phyloP scores from a whole-genome alignment of 2,329 filamentous ascomycete species.

The Penicillium frequentans region DNA sequence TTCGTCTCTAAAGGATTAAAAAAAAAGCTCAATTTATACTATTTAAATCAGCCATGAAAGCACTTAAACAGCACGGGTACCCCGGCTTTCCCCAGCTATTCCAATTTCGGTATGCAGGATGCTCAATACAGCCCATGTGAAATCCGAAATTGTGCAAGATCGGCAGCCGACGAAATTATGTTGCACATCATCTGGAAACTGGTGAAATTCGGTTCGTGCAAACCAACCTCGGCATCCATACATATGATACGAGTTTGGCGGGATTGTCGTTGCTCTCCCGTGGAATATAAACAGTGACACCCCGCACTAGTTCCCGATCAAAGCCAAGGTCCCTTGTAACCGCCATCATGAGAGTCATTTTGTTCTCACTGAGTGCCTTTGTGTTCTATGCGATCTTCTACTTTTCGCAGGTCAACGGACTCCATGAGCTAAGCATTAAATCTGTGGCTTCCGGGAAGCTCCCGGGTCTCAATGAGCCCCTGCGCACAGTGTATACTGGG shows the following conservation, averaged over 20 bases:
- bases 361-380: slow-evolving; percentile 32
- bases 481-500: slow-evolving; percentile 37
- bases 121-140: neutral
- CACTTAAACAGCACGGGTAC: neutral
- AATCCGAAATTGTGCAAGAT: slow-evolving; percentile 15
- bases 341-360: slow-evolving; percentile 23
- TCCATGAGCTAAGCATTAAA: slow-evolving; percentile 19
- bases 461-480: slow-evolving; percentile 25
- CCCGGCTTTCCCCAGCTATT: slow-evolving; percentile 4
- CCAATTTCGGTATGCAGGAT: slow-evolving; percentile 18
- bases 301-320: neutral
- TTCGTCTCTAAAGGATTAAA: too few relatives aligned
- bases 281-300: slow-evolving; percentile 4
- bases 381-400: slow-evolving; percentile 36
- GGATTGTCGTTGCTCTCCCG: neutral
- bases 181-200: neutral
- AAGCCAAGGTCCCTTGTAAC: neutral
- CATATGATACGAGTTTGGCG: slow-evolving; percentile 9
- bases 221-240: slow-evolving; percentile 10
- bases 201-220: slow-evolving; percentile 4
- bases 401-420: slow-evolving; percentile 34
- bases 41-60: too few relatives aligned
- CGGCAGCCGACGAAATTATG: slow-evolving; percentile 7
- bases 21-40: too few relatives aligned
- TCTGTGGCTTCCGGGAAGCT: slow-evolving; percentile 25